These are phyloP conservation scores for Elaeis oleifera DNA, from an alignment of 202 grass and related monocot species.

Conservation along the genomic window DNA sequence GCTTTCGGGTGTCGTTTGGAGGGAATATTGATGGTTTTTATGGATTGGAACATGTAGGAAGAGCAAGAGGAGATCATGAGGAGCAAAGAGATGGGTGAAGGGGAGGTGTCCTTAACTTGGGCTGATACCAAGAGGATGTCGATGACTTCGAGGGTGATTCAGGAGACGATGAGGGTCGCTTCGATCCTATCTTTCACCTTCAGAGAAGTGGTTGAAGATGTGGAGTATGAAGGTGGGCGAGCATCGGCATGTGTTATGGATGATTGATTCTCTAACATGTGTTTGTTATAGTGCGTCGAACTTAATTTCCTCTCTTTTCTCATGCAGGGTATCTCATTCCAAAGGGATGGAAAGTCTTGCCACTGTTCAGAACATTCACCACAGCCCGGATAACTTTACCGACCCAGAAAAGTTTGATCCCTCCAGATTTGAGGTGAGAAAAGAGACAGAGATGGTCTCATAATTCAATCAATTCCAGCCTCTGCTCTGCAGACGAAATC, in stretches of 20 bases:
- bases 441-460: background rate
- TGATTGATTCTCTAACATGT: too few species aligned
- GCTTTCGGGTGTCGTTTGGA: background rate
- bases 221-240: slow-evolving; percentile 60
- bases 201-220: slow-evolving; percentile 90
- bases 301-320: slow-evolving; percentile 14
- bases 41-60: slow-evolving; percentile 26
- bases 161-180: slow-evolving; percentile 98
- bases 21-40: too few species aligned
- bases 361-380: slow-evolving; percentile 96
- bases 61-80: slow-evolving; percentile 69
- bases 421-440: slow-evolving; percentile 75
- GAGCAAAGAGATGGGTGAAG: slow-evolving; percentile 38
- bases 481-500: too few species aligned
- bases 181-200: slow-evolving; percentile 99
- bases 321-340: slow-evolving; percentile 89
- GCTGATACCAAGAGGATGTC: slow-evolving; percentile 67
- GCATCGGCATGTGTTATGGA: too few species aligned
- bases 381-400: slow-evolving; percentile 71
- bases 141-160: slow-evolving; percentile 67
- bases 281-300: background rate
- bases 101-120: slow-evolving; percentile 43
- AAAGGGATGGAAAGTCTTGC: slow-evolving; percentile 98
- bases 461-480: background rate
- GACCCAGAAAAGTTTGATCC: slow-evolving; percentile 92